These are phyloP conservation scores for Drosera capensis DNA, from an alignment of 148 eudicot species.

Conservation along the genomic window DNA sequence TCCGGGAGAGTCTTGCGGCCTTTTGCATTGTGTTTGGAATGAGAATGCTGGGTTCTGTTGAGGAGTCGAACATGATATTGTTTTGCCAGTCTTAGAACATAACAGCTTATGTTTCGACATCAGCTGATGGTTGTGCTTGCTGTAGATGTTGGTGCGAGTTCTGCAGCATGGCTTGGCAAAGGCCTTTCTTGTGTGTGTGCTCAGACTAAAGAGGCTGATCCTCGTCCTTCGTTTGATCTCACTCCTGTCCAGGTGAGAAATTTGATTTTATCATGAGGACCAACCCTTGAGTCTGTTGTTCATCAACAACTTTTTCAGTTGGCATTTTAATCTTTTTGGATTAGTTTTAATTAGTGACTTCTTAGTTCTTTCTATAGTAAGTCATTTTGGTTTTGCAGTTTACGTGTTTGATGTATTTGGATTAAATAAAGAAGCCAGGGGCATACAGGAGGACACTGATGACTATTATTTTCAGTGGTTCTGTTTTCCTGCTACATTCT, in stretches of 20 bases:
- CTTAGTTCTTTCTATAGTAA: no score
- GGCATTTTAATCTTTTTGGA: no score
- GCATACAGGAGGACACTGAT: no score
- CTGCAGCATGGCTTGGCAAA: slow-evolving; percentile 97
- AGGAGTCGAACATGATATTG: not conserved
- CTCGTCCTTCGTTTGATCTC: slow-evolving; percentile 85
- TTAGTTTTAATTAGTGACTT: no score
- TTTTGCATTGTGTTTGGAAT: not conserved
- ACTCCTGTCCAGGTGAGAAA: slow-evolving; percentile 58
- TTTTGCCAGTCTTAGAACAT: not conserved
- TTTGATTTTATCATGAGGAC: not conserved
- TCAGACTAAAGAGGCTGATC: slow-evolving; percentile 82
- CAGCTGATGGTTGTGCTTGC: slow-evolving; percentile 12
- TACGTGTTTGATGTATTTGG: no score
- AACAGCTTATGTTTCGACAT: no score
- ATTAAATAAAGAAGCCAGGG: no score
- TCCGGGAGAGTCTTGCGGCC: no score
- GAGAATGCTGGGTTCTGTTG: not conserved
- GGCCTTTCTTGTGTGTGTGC: slow-evolving; percentile 98
- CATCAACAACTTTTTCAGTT: not conserved
- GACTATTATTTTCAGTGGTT: no score
- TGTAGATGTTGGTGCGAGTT: slow-evolving; percentile 92
- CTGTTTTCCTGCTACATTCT: no score
- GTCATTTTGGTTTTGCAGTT: no score
- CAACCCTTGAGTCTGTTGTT: slow-evolving; percentile 4